Percentiles rank a stretch among this genome's conserved stretches.
phyloP scores from a whole-genome alignment of 495 filamentous ascomycete species.

The Hypomontagnella submonticulosa region DNA sequence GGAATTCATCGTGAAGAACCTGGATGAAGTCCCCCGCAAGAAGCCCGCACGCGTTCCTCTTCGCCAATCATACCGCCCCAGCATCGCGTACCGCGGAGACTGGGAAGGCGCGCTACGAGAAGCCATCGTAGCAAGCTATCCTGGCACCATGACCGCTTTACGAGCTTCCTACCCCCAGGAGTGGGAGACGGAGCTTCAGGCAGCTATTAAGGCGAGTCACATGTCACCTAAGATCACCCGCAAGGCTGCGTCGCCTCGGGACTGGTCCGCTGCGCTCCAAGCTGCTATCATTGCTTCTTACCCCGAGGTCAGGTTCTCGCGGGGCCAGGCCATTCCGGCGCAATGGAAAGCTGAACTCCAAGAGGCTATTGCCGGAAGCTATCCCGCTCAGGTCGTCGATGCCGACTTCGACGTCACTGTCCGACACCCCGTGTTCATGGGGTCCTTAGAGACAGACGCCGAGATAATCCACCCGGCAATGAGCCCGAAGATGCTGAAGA shows the following conservation, averaged over 20 bases:
- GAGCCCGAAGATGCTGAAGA: conserved; percentile 13
- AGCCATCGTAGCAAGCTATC: conserved; percentile 46
- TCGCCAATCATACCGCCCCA: conserved; percentile 27
- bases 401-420: conserved; percentile 43
- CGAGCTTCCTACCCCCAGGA: conserved; percentile 39
- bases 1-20: conserved; percentile 36
- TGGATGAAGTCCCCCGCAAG: conserved; percentile 26
- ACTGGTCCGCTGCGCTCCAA: conserved; percentile 52
- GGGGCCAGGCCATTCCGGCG: conserved; percentile 29
- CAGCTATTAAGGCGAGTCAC: conserved; percentile 29
- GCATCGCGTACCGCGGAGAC: conserved; percentile 44
- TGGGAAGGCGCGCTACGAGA: conserved; percentile 52
- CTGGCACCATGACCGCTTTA: conserved; percentile 33
- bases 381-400: conserved; percentile 13
- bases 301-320: conserved; percentile 39
- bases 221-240: conserved; percentile 26
- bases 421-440: conserved; percentile 56
- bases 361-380: conserved; percentile 40
- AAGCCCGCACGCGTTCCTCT: conserved; percentile 29
- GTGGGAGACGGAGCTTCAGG: conserved; percentile 32
- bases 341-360: conserved; percentile 41
- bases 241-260: conserved; percentile 39
- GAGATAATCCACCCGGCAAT: conserved; percentile 54
- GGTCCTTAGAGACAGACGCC: conserved; percentile 45
- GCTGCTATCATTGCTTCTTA: conserved; percentile 46